Evolutionary conservation across 257 asterid genomes (phyloP).

Genomic region (Nicotiana noctiflora): DNA sequence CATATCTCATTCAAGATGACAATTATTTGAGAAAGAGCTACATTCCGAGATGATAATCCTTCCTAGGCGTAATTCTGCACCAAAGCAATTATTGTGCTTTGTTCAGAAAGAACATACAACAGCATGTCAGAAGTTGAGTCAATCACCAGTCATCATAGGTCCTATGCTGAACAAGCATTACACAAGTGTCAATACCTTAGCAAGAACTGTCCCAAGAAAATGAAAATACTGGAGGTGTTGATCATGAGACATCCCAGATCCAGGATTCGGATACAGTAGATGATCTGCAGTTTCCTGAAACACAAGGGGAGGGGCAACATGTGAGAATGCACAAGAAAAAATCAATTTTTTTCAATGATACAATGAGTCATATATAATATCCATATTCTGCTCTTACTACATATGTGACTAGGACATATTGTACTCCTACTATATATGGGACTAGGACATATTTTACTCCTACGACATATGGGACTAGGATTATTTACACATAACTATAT

Average conservation of each 20-base stretch:
- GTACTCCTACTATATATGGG: too few relatives aligned
- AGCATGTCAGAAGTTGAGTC: not conserved
- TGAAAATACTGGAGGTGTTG: slow-evolving; percentile 87
- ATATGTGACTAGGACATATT: too few relatives aligned
- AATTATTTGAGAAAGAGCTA: not conserved
- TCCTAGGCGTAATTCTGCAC: not conserved
- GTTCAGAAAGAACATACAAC: not conserved
- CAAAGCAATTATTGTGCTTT: not conserved
- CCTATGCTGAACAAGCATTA: slow-evolving; percentile 6
- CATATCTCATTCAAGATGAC: not conserved
- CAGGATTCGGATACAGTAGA: slow-evolving; percentile 96
- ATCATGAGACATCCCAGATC: slow-evolving; percentile 83
- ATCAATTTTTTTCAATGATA: too few relatives aligned
- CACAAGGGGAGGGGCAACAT: slow-evolving; percentile 15
- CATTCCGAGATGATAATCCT: not conserved
- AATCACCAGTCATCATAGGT: not conserved
- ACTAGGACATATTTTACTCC: too few relatives aligned
- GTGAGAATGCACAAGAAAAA: too few relatives aligned
- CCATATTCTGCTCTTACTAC: too few relatives aligned
- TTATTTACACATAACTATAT: too few relatives aligned
- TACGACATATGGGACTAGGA: too few relatives aligned
- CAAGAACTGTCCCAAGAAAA: slow-evolving; percentile 93
- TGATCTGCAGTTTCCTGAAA: slow-evolving; percentile 89
- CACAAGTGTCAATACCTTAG: slow-evolving; percentile 56
- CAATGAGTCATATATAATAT: too few relatives aligned